phyloP scores from a whole-genome alignment of 2,329 filamentous ascomycete species.

The Neoarthrinium moseri region DNA sequence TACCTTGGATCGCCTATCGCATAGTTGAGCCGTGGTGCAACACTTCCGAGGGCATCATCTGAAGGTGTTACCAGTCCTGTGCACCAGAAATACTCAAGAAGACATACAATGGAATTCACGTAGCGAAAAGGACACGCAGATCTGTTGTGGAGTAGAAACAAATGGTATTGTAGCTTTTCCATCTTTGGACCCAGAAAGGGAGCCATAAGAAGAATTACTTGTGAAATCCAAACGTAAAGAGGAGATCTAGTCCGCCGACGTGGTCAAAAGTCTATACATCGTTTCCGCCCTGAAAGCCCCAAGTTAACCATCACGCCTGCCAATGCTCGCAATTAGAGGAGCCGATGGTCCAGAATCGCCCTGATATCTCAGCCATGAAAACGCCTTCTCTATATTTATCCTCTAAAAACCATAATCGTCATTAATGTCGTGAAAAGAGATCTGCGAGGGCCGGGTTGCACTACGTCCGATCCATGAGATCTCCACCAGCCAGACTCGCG shows the following conservation, averaged over 20 bases:
- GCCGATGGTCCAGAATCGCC: slow-evolving; percentile 9
- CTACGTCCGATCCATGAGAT: slow-evolving; percentile 59
- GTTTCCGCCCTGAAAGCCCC: slow-evolving; percentile 15
- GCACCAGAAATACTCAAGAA: too few species aligned
- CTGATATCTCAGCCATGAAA: slow-evolving; percentile 13
- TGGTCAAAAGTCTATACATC: slow-evolving; percentile 26
- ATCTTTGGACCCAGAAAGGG: slow-evolving; percentile 1
- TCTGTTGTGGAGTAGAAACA: too few species aligned
- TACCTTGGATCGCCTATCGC: too few species aligned
- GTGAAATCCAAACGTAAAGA: slow-evolving; percentile 17
- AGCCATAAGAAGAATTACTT: slow-evolving; percentile 4
- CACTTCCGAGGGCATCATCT: too few species aligned
- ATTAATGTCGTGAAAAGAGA: slow-evolving; percentile 24
- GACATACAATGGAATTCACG: too few species aligned
- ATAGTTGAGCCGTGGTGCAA: too few species aligned
- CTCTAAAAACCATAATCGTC: slow-evolving; percentile 28
- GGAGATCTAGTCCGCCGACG: slow-evolving; percentile 27
- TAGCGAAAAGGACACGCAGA: too few species aligned
- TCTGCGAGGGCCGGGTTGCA: slow-evolving; percentile 2
- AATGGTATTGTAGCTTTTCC: slow-evolving; percentile 12
- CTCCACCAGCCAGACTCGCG: slow-evolving; percentile 74
- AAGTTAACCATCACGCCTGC: slow-evolving; percentile 12
- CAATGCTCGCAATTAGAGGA: slow-evolving; percentile 22
- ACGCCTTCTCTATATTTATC: slow-evolving; percentile 29
- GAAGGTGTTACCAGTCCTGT: too few species aligned